Evolutionary conservation across 257 asterid species (phyloP), one percentile per base, ranked within the genome.

Genomic region (Solanum chilense): DNA sequence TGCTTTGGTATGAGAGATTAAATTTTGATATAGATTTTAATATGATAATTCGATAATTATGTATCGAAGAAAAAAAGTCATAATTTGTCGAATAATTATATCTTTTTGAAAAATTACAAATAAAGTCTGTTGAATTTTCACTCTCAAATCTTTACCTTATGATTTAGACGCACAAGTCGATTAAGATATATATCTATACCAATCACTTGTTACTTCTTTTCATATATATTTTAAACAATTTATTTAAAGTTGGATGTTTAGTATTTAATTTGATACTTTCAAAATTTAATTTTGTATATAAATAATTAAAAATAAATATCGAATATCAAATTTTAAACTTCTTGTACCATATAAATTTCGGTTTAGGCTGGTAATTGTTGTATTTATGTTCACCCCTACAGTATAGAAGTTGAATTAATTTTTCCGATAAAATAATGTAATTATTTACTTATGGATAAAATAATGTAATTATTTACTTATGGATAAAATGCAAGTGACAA

Each of bases 251-350:
- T 52, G 35, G 0, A 25, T 6, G 18, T 25, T 64, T 2, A 35
- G 0, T 64, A 12, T 64, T 64, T 14, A 12, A 12, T 25, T 64
- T 0, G 1, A 12, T 64, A 13, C 1, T 27, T 14, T 27, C 0
- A 27, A 6, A 25, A 3, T 27, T 62, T 10, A 23, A 62, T 62
- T 23, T 62, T 27, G 10, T 27, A 27, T 13, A 13, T 68, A 0
- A 68, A 6, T 27, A 13, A 29, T 6, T 13, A 68, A 27, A 27
- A 27, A 0, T 27, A 68, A 3, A 27, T 13, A 68, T 27, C 3
- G 3, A 3, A 66, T 25, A 66, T 5, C 18, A 12, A n/a, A 49
- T 4, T 66, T 66, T 2, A 25, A 68, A 27, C 0, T 68, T 68
- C 3, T 1, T 1, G 2, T 68, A 68, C 5, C 0, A 27, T 27